These are phyloP conservation scores for Mycena galopus DNA, from an alignment of 768 basidiomycete genomes.

Conservation along the genomic window DNA sequence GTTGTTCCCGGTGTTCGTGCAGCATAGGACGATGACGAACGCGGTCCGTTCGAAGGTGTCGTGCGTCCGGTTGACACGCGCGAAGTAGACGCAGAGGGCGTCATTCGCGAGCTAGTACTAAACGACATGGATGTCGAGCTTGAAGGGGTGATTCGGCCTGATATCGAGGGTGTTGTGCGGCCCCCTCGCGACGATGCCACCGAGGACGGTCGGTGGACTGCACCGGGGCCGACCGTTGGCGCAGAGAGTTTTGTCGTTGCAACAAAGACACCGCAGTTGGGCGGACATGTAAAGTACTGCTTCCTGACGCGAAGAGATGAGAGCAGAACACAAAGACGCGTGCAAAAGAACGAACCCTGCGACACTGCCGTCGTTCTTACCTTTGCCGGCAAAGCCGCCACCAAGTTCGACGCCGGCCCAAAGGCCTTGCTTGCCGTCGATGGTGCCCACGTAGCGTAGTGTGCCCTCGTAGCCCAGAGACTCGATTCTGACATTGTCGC, in stretches of 20 bases:
- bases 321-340: slow-evolving; percentile 22
- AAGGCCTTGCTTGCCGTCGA: slow-evolving; percentile 88
- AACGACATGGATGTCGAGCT: slow-evolving; percentile 51
- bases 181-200: slow-evolving; percentile 81
- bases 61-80: slow-evolving; percentile 50
- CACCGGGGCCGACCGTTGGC: slow-evolving; percentile 73
- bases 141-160: slow-evolving; percentile 67
- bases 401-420: slow-evolving; percentile 96
- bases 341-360: slow-evolving; percentile 68
- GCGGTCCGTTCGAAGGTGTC: slow-evolving; percentile 57
- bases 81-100: slow-evolving; percentile 47
- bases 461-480: slow-evolving; percentile 90
- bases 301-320: slow-evolving; percentile 58
- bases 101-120: slow-evolving; percentile 35
- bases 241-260: slow-evolving; percentile 84
- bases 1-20: slow-evolving; percentile 56
- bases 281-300: slow-evolving; percentile 88
- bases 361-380: slow-evolving; percentile 95
- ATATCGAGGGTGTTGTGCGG: slow-evolving; percentile 70
- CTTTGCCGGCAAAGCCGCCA: slow-evolving; percentile 88
- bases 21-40: slow-evolving; percentile 60
- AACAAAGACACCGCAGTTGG: slow-evolving; percentile 92
- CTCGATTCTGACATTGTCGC: slow-evolving; percentile 89
- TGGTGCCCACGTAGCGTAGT: slow-evolving; percentile 84
- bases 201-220: slow-evolving; percentile 75